phyloP scores from a whole-genome alignment of 2,329 filamentous ascomycete genomes.

The Trichoderma koningiopsis region DNA sequence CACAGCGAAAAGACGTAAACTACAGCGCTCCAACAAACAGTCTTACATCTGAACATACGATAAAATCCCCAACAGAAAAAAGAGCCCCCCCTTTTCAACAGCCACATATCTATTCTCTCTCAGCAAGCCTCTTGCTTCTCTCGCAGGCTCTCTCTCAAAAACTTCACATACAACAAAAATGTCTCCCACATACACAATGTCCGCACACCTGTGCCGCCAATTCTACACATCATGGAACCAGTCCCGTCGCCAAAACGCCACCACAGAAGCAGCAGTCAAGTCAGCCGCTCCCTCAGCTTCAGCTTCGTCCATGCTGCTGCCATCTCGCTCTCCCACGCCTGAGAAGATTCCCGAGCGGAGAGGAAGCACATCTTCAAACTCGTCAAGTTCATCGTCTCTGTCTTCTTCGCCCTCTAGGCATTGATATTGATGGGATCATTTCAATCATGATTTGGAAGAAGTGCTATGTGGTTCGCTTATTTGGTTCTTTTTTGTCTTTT shows the following conservation, averaged over 20 bases:
- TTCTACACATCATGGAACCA: conserved; percentile 62
- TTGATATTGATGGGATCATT: not conserved
- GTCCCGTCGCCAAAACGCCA: conserved; percentile 44
- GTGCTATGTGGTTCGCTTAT: not conserved
- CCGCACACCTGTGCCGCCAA: conserved; percentile 62
- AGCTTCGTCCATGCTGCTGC: conserved; percentile 14
- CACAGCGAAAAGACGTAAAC: not conserved
- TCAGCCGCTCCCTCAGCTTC: conserved; percentile 29
- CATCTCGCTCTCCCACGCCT: conserved; percentile 37
- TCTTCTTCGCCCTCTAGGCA: conserved; percentile 6
- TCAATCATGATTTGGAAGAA: not conserved
- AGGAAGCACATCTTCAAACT: conserved; percentile 27
- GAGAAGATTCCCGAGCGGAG: conserved; percentile 48
- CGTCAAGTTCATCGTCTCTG: not conserved
- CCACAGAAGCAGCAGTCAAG: not conserved
- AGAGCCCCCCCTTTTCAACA: not conserved
- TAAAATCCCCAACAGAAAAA: not conserved
- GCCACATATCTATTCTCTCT: not conserved
- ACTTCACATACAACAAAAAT: conserved; percentile 39
- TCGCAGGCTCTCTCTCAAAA: not conserved
- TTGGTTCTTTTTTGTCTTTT: not conserved
- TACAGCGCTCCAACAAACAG: not conserved
- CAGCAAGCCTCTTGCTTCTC: not conserved
- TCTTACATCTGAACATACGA: not conserved
- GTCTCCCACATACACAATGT: conserved; percentile 64